Percentiles rank a stretch among this genome's conserved stretches.
phyloP scores from a whole-genome alignment of 768 basidiomycete genomes.

The Auriscalpium microsporum region DNA sequence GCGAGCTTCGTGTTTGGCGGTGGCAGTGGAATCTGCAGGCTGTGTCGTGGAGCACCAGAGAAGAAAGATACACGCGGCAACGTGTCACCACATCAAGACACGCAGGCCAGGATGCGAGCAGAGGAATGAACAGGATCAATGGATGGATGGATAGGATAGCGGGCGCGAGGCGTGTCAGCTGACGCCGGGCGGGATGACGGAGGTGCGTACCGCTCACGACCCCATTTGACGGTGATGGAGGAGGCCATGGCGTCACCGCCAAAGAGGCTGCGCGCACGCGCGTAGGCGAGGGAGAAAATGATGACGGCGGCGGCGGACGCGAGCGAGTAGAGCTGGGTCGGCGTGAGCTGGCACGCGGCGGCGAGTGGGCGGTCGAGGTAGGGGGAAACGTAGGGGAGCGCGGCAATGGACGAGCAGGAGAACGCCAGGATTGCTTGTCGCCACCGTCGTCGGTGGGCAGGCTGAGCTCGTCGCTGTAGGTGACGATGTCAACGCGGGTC shows the following conservation, averaged over 20 bases:
- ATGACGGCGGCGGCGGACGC: slow-evolving; percentile 13
- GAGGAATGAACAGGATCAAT: not conserved
- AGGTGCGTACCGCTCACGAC: slow-evolving; percentile 30
- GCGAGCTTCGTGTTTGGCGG: slow-evolving; percentile 49
- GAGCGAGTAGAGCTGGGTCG: not conserved
- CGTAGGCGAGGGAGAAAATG: slow-evolving; percentile 22
- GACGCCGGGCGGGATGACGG: not conserved
- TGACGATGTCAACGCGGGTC: too few relatives aligned
- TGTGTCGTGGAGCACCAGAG: slow-evolving; percentile 14
- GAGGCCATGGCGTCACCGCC: slow-evolving; percentile 1
- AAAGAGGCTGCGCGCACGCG: slow-evolving; percentile 19
- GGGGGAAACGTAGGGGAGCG: not conserved
- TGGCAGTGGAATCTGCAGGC: slow-evolving; percentile 48
- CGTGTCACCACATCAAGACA: not conserved
- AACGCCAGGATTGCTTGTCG: not conserved
- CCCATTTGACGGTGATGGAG: slow-evolving; percentile 37
- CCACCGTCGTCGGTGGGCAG: not conserved
- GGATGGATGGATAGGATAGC: slow-evolving; percentile 3
- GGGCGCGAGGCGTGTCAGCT: slow-evolving; percentile 5
- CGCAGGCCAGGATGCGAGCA: slow-evolving; percentile 2
- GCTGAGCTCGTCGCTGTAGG: not conserved
- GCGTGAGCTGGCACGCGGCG: slow-evolving; percentile 4
- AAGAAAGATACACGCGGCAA: not conserved
- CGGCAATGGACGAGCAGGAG: not conserved
- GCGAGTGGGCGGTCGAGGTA: not conserved